phyloP scores from a whole-genome alignment of 177 flowering plant species.

The Vitis hybrid region DNA sequence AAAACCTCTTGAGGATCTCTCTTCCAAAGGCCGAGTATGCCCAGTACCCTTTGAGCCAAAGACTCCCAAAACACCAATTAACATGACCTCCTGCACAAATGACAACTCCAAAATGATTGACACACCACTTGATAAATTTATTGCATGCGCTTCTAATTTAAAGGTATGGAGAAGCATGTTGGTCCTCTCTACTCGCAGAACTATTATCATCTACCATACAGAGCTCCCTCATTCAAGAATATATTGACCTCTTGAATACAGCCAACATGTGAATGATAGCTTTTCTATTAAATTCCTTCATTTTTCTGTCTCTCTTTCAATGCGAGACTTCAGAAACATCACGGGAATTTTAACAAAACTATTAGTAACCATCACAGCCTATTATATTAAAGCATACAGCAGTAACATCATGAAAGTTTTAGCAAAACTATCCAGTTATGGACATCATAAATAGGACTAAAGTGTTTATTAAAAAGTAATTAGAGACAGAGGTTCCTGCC shows the following conservation, averaged over 20 bases:
- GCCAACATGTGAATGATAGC: constrained; percentile 60
- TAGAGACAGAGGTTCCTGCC: too few species aligned
- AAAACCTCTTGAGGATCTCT: constrained; percentile 11
- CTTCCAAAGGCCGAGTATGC: constrained; percentile 11
- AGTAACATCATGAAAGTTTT: too few species aligned
- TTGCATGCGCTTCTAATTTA: constrained; percentile 46
- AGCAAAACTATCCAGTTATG: too few species aligned
- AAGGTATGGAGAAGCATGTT: constrained; percentile 51
- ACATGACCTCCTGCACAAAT: constrained; percentile 2
- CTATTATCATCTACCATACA: constrained; percentile 24
- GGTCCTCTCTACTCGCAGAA: background rate
- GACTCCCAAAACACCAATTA: constrained; percentile 31
- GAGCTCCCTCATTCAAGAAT: constrained; percentile 68
- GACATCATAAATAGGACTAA: too few species aligned
- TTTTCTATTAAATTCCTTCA: background rate
- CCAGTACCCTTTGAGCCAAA: constrained; percentile 20
- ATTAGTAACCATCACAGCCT: too few species aligned
- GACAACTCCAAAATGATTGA: constrained; percentile 9
- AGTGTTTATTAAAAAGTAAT: too few species aligned
- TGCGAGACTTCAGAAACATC: background rate
- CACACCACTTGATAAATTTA: constrained; percentile 54
- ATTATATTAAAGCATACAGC: too few species aligned
- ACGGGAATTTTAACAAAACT: too few species aligned
- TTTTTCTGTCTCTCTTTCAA: background rate
- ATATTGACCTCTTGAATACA: constrained; percentile 66